phyloP scores from a whole-genome alignment of 169 alveolate genomes.

The Plasmodium inui region DNA sequence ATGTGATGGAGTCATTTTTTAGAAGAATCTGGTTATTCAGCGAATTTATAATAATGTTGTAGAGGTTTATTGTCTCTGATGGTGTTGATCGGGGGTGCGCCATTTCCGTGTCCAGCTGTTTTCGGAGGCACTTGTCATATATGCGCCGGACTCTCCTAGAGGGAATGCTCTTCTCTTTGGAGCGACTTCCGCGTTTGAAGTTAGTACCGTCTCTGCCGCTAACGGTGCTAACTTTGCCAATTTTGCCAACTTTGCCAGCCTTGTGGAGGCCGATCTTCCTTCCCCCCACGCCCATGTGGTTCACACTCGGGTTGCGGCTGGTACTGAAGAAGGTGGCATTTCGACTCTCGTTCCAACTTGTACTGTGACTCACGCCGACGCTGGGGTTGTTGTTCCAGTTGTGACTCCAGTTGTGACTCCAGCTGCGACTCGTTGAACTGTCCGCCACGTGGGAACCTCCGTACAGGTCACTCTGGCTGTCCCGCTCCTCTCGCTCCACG shows the following conservation, averaged over 20 bases:
- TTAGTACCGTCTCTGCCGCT: neutral
- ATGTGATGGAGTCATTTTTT: slow-evolving; percentile 46
- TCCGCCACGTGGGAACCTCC: neutral
- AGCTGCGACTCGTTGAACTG: no score
- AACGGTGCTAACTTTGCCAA: neutral
- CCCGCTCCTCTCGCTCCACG: neutral
- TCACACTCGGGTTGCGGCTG: neutral
- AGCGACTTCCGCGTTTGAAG: neutral
- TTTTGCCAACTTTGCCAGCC: neutral
- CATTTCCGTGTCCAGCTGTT: neutral
- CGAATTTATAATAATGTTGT: slow-evolving; percentile 21
- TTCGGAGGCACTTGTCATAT: neutral
- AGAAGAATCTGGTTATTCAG: slow-evolving; percentile 1
- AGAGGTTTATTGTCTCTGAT: slow-evolving; percentile 60
- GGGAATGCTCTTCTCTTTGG: neutral
- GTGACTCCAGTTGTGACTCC: neutral
- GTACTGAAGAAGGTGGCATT: neutral
- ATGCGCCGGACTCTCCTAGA: neutral
- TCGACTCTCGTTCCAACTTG: neutral
- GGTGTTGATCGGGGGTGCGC: neutral
- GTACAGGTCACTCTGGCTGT: slow-evolving; percentile 1
- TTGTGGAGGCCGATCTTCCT: neutral
- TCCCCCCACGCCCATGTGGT: neutral
- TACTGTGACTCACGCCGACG: neutral
- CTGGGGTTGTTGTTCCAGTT: neutral